Conservation (phyloP, 2,329 filamentous ascomycete species). For the Epicoccum sorghinum region DNA sequence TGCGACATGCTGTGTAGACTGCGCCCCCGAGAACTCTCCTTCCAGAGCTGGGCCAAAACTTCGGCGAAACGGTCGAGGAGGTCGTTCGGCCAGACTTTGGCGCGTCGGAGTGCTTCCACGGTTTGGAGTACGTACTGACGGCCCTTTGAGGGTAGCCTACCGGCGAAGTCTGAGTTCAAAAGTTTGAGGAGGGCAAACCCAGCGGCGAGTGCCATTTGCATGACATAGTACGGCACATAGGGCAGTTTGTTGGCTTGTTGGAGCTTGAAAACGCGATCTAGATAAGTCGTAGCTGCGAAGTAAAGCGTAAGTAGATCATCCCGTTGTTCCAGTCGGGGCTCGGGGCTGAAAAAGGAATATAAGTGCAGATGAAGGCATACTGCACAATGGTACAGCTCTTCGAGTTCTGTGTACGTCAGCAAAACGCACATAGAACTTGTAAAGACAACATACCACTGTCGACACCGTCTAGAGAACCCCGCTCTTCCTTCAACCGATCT, state of each 20-base stretch:
- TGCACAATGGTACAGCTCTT: slow-evolving; percentile 70
- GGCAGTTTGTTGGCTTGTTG: slow-evolving; percentile 63
- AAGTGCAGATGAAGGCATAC: slow-evolving; percentile 77
- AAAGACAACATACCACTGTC: slow-evolving; percentile 35
- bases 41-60: slow-evolving; percentile 88
- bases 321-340: slow-evolving; percentile 61
- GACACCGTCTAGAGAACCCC: slow-evolving; percentile 41
- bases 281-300: slow-evolving; percentile 71
- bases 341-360: slow-evolving; percentile 81
- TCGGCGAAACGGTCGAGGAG: slow-evolving; percentile 80
- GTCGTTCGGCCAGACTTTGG: slow-evolving; percentile 79
- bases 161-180: slow-evolving; percentile 76
- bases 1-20: slow-evolving; percentile 47
- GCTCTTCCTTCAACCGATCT: slow-evolving; percentile 45
- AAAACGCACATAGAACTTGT: slow-evolving; percentile 46
- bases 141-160: slow-evolving; percentile 66
- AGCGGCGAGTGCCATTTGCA: slow-evolving; percentile 84
- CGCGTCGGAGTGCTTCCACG: slow-evolving; percentile 71
- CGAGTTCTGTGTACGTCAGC: slow-evolving; percentile 50
- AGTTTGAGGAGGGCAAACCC: slow-evolving; percentile 78
- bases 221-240: slow-evolving; percentile 76
- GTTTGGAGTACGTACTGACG: slow-evolving; percentile 73
- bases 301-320: slow-evolving; percentile 78
- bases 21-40: slow-evolving; percentile 56
- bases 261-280: slow-evolving; percentile 65